phyloP scores from a whole-genome alignment of 345 rosid species.

The Hypericum androsaemum region DNA sequence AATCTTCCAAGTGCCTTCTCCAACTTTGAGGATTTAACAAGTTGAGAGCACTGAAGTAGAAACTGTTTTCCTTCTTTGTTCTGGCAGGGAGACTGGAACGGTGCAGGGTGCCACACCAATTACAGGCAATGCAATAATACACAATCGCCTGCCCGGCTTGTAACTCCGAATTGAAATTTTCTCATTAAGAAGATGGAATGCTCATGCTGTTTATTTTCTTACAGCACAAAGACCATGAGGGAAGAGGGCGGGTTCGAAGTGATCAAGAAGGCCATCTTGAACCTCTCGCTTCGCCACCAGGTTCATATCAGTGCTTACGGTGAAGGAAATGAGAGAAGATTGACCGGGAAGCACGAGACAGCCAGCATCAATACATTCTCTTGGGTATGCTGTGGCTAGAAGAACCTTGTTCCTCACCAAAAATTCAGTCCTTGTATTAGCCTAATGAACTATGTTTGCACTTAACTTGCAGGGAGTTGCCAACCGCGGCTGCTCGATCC shows the following conservation, averaged over 20 bases:
- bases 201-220: too few relatives aligned
- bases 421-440: too few relatives aligned
- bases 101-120: slow-evolving; percentile 9
- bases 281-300: slow-evolving; percentile 1
- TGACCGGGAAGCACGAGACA: slow-evolving; percentile 7
- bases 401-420: too few relatives aligned
- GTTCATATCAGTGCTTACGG: slow-evolving; percentile 1
- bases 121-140: not conserved
- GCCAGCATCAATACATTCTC: slow-evolving; percentile 3
- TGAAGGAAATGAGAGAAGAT: slow-evolving; percentile 5
- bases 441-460: too few relatives aligned
- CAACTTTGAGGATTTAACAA: not conserved
- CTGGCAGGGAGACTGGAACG: slow-evolving; percentile 9
- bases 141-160: not conserved
- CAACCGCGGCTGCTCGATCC: slow-evolving; percentile 2
- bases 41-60: not conserved
- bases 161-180: not conserved
- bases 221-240: slow-evolving; percentile 11
- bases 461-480: slow-evolving; percentile 3
- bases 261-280: slow-evolving; percentile 6
- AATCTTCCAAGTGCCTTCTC: not conserved
- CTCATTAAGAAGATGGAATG: not conserved
- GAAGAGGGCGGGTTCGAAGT: slow-evolving; percentile 6
- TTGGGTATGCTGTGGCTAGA: not conserved
- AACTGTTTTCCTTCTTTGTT: not conserved